These are phyloP conservation scores for Neopestalotiopsis clavispora DNA, from an alignment of 2,329 filamentous ascomycete species.

Conservation along the genomic window DNA sequence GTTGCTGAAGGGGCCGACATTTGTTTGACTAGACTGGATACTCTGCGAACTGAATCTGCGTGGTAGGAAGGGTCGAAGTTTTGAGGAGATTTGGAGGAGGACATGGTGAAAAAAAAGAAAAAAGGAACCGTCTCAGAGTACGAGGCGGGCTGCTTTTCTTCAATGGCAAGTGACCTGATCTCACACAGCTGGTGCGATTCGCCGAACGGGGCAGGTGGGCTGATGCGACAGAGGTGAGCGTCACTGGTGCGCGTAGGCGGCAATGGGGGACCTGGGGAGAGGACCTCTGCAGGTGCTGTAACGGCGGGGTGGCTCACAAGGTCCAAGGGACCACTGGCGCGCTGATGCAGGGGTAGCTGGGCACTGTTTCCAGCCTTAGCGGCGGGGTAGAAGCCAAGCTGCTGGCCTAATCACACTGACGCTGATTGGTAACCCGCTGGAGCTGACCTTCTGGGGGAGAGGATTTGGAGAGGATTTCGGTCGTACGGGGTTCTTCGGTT, in stretches of 20 bases:
- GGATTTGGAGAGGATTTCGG: background rate
- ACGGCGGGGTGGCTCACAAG: constrained; percentile 10
- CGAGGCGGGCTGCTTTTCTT: background rate
- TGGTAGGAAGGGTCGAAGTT: constrained; percentile 46
- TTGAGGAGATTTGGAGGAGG: constrained; percentile 26
- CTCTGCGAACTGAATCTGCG: constrained; percentile 53
- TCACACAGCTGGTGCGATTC: constrained; percentile 8
- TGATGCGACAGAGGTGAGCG: background rate
- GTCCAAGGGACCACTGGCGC: background rate
- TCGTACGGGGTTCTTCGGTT: background rate
- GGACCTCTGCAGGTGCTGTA: background rate
- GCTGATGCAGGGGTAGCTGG: constrained; percentile 7
- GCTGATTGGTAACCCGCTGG: constrained; percentile 5
- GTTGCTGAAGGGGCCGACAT: constrained; percentile 69
- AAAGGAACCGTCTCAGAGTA: background rate
- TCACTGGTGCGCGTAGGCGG: background rate
- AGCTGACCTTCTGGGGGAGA: background rate
- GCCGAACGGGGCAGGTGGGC: constrained; percentile 16
- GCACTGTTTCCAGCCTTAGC: constrained; percentile 10
- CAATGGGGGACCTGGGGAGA: background rate
- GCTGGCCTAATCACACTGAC: background rate
- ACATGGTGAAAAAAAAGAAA: constrained; percentile 34
- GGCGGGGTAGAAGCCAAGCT: constrained; percentile 6
- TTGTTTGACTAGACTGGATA: constrained; percentile 70
- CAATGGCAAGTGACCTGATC: constrained; percentile 2